Base-by-base conservation (phyloP, 2,329 filamentous ascomycete species). In the Madurella mycetomatis region DNA sequence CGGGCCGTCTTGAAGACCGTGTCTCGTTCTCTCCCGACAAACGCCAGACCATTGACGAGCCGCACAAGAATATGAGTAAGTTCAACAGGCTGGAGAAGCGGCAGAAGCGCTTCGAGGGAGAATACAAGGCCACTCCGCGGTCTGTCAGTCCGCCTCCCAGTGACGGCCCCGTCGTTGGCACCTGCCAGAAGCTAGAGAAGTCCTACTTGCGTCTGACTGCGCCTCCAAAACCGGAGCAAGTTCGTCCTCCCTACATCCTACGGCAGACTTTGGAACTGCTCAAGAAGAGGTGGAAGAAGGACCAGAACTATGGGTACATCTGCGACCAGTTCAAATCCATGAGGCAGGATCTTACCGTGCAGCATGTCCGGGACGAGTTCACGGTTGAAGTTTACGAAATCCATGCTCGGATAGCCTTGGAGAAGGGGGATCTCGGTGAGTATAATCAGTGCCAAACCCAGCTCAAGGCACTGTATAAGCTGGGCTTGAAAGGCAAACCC, bases 361-460 rank as follows among this genome's bases (percentile, higher is more conserved):
- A 99, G 73, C 92, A 90, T 67, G 91, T 99, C 75, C 92, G 90
- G 75, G 96, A 91, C 72, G 89, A 95, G 50, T 97, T 99, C 70
- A 97, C 94, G 25, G 92, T 97, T 60, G 87, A 83, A 59, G 94
- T 96, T 46, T 99, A 99, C 73, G 94, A 99, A 76, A 95, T 92
- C 58, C 94, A 99, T 75, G 94, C 92, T 60, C 87, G 94, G 57
- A 97, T 99, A 74, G 94, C 94, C 63, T 80, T 99, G 73, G 92
- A 99, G 75, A 96, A 95, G 82, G 91, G 89, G 75, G 94, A 99
- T 79, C 84, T 97, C 78, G 92, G 94, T 99, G 94, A 99, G 94
- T 99, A 99, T 94, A 99, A 99, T 79, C 94, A 99, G 82, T 99
- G 94, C 75, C 94, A 99, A 79, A 97, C 94, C 67, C 94, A 99